Evolutionary conservation across 805 yeast species (phyloP).

Genomic region (Zygosaccharomyces lentus): DNA sequence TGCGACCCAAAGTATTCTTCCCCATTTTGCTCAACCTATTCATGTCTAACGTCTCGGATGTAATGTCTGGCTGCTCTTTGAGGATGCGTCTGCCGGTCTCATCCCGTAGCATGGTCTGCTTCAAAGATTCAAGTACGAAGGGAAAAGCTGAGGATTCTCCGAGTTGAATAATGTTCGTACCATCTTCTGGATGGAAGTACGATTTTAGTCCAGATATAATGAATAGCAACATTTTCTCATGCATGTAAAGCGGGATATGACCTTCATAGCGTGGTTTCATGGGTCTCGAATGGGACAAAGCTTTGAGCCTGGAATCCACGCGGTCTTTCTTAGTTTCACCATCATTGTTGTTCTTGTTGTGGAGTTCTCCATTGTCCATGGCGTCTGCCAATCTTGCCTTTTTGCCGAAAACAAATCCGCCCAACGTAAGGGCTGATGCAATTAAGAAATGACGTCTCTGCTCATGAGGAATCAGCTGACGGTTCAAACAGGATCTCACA

Average conservation of each 20-base stretch:
- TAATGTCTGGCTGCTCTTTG: slow-evolving; percentile 77
- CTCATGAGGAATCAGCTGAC: slow-evolving; percentile 1
- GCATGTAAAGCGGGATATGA: slow-evolving; percentile 65
- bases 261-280: slow-evolving; percentile 53
- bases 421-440: slow-evolving; percentile 17
- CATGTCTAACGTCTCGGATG: slow-evolving; percentile 63
- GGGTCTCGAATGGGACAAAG: slow-evolving; percentile 27
- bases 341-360: slow-evolving; percentile 29
- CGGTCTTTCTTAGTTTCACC: slow-evolving; percentile 38
- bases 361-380: slow-evolving; percentile 41
- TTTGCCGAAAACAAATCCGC: slow-evolving; percentile 34
- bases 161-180: slow-evolving; percentile 69
- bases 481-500: neutral
- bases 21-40: slow-evolving; percentile 58
- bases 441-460: slow-evolving; percentile 15
- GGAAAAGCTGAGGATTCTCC: slow-evolving; percentile 90
- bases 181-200: slow-evolving; percentile 67
- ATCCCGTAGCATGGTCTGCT: slow-evolving; percentile 71
- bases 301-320: slow-evolving; percentile 28
- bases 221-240: slow-evolving; percentile 63
- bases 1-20: slow-evolving; percentile 65
- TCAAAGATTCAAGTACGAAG: slow-evolving; percentile 55
- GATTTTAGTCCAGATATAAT: slow-evolving; percentile 76
- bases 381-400: slow-evolving; percentile 54
- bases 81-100: slow-evolving; percentile 73